Percentiles rank a stretch among this genome's conserved stretches.
Evolutionary conservation across 2,329 filamentous ascomycete genomes (phyloP).

Genomic region (Beauveria pseudobassiana): DNA sequence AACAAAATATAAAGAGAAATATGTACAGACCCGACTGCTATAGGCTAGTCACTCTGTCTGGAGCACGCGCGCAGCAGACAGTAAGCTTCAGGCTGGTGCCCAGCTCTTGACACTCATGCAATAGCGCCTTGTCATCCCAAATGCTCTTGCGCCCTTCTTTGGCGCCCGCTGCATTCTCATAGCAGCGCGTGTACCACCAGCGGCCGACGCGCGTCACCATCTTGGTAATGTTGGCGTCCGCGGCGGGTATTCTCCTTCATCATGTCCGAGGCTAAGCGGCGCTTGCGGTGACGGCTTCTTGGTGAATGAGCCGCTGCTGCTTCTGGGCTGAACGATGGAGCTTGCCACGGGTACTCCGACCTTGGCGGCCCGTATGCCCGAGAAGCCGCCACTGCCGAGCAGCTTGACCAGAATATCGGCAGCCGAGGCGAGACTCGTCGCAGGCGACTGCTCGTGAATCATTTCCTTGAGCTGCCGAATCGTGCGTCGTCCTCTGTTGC

Average conservation of each 20-base stretch:
- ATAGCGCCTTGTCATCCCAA: conserved; percentile 67
- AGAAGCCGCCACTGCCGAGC: conserved; percentile 62
- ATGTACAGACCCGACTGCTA: not conserved
- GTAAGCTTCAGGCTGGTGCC: conserved; percentile 84
- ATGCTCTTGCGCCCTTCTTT: conserved; percentile 47
- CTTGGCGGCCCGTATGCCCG: conserved; percentile 65
- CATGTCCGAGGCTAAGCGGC: conserved; percentile 57
- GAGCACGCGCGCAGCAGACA: conserved; percentile 85
- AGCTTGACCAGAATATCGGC: conserved; percentile 57
- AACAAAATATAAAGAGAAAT: not conserved
- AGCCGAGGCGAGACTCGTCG: conserved; percentile 52
- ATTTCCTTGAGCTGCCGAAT: conserved; percentile 65
- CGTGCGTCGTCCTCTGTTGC: conserved; percentile 58
- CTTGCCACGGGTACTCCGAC: conserved; percentile 69
- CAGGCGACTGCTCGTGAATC: conserved; percentile 53
- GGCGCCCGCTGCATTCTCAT: conserved; percentile 60
- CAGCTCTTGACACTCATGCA: conserved; percentile 79
- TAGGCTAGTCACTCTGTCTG: conserved; percentile 47
- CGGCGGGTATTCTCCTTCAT: conserved; percentile 61
- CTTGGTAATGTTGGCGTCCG: conserved; percentile 81
- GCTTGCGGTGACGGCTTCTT: conserved; percentile 28
- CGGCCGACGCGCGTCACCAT: conserved; percentile 87
- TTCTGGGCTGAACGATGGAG: conserved; percentile 28
- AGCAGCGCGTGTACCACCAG: conserved; percentile 96
- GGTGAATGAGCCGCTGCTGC: conserved; percentile 10